These are phyloP conservation scores for Xylaria sp. DNA, from an alignment of 2,329 filamentous ascomycete species.

Conservation along the genomic window DNA sequence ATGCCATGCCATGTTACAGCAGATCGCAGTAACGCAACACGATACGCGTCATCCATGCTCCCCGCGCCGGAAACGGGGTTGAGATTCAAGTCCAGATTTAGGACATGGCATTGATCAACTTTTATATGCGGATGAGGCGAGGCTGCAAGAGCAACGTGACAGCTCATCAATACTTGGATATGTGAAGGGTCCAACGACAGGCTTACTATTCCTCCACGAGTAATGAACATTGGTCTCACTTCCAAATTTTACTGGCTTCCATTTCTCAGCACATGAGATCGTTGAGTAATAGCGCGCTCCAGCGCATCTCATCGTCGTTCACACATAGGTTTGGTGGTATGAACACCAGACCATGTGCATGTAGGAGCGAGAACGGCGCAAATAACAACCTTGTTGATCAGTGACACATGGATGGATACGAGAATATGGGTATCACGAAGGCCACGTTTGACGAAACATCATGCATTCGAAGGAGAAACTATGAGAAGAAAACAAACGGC, in stretches of 20 bases:
- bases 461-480: background rate
- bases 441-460: background rate
- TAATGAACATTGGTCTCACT: no score
- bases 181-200: no score
- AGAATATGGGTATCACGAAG: background rate
- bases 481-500: background rate
- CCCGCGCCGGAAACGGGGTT: background rate
- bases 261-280: no score
- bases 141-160: background rate
- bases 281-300: no score
- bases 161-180: no score
- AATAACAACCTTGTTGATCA: background rate
- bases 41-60: background rate
- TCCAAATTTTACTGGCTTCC: no score
- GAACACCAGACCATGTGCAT: background rate
- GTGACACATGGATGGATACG: background rate
- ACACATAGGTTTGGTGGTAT: no score
- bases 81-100: background rate
- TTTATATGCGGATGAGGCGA: background rate
- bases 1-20: background rate
- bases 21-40: background rate
- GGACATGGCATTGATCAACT: background rate
- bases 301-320: no score
- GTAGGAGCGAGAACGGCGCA: background rate
- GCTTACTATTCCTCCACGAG: no score